Conservation (phyloP, 2,329 filamentous ascomycete genomes). For the Rutstroemia sp. region DNA sequence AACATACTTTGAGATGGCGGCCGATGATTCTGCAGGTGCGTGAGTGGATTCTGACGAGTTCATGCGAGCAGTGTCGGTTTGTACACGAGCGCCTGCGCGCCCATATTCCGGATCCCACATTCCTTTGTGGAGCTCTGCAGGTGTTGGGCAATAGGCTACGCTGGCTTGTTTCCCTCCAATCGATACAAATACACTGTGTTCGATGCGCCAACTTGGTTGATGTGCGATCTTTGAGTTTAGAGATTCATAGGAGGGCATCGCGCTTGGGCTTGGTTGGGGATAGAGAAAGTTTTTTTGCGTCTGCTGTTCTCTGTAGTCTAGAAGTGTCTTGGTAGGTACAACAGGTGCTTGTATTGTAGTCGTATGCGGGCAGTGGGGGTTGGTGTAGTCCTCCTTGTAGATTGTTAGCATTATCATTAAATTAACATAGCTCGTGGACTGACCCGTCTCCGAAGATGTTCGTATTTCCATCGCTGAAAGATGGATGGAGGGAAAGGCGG, state of each 20-base stretch:
- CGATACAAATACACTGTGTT: constrained; percentile 14
- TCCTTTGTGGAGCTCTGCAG: constrained; percentile 10
- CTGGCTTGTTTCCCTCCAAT: constrained; percentile 6
- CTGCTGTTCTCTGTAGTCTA: constrained; percentile 31
- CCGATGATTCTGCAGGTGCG: background rate
- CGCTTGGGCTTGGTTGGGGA: constrained; percentile 4
- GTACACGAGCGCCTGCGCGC: constrained; percentile 3
- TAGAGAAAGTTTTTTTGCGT: background rate
- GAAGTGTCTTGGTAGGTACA: constrained; percentile 33
- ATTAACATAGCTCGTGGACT: constrained; percentile 7
- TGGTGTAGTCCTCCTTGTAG: constrained; percentile 31
- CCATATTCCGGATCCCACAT: constrained; percentile 12
- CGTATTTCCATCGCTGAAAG: constrained; percentile 40
- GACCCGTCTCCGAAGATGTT: constrained; percentile 39
- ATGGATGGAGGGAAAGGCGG: constrained; percentile 39
- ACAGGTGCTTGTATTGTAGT: constrained; percentile 38
- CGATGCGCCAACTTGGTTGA: constrained; percentile 13
- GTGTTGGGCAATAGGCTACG: constrained; percentile 8
- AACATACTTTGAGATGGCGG: background rate
- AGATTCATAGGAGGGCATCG: constrained; percentile 1
- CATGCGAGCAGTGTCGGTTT: background rate
- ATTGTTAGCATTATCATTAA: background rate
- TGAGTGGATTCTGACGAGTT: background rate
- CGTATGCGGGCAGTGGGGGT: constrained; percentile 41
- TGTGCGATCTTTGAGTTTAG: constrained; percentile 8